Evolutionary conservation across 176 grass and related monocot genomes (phyloP).

Genomic region (Oryza rufipogon): DNA sequence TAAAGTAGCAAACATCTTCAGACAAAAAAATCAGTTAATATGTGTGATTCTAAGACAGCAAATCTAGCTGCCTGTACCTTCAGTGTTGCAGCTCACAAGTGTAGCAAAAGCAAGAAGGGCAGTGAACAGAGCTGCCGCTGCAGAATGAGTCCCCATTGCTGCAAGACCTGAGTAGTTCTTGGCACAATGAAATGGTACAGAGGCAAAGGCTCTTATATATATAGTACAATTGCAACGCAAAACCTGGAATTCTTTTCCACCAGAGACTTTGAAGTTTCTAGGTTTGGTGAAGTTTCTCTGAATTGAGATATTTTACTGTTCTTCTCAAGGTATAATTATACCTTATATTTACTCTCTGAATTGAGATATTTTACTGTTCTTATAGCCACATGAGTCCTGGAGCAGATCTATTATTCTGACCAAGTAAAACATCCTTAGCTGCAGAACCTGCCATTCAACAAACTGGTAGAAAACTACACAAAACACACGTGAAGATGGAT

Average conservation of each 20-base stretch:
- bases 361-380: not conserved
- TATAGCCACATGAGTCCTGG: not conserved
- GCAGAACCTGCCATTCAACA: not conserved
- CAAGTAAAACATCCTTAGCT: not conserved
- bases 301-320: not conserved
- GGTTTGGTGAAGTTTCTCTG: not conserved
- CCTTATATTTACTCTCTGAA: not conserved
- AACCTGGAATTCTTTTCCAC: not conserved
- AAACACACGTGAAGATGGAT: no score
- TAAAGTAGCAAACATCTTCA: not conserved
- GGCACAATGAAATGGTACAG: not conserved
- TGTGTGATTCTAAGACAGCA: no score
- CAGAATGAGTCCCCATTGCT: conserved; percentile 11
- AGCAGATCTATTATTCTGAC: not conserved
- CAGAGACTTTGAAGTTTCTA: not conserved
- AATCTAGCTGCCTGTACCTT: conserved; percentile 22
- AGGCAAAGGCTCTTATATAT: conserved; percentile 4
- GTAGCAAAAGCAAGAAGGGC: conserved; percentile 3
- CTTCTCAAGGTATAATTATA: not conserved
- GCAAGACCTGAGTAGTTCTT: not conserved
- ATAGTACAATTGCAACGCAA: not conserved
- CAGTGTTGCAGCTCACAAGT: conserved; percentile 34
- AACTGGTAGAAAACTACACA: no score
- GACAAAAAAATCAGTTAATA: not conserved
- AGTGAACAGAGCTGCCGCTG: not conserved